These are phyloP conservation scores for Flagelloscypha sp. DNA, from an alignment of 768 basidiomycete species.

Conservation along the genomic window DNA sequence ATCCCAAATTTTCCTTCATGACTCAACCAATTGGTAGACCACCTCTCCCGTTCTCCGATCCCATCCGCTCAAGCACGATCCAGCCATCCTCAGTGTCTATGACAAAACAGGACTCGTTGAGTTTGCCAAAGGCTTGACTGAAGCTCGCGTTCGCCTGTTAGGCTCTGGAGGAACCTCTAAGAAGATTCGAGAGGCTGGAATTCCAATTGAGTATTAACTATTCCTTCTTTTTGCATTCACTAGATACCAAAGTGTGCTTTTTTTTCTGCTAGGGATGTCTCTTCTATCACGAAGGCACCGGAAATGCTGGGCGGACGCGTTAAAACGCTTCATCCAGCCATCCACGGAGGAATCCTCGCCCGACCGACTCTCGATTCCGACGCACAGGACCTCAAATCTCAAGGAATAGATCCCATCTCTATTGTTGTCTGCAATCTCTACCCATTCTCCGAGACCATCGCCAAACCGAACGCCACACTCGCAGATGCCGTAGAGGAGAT, in stretches of 20 bases:
- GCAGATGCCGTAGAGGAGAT: conserved; percentile 94
- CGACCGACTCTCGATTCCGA: conserved; percentile 88
- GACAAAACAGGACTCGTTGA: conserved; percentile 89
- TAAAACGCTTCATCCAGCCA: conserved; percentile 95
- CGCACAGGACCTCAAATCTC: conserved; percentile 72
- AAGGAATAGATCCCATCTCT: conserved; percentile 85
- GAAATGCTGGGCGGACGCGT: conserved; percentile 99
- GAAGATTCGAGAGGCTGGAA: conserved; percentile 89
- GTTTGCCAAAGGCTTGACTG: conserved; percentile 76
- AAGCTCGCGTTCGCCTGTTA: conserved; percentile 77
- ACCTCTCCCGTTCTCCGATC: neutral
- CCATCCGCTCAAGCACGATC: conserved; percentile 8
- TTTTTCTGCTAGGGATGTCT: conserved; percentile 69
- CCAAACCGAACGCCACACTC: conserved; percentile 82
- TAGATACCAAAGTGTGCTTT: conserved; percentile 1
- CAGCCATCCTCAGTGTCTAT: conserved; percentile 91
- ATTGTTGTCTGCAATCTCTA: conserved; percentile 99
- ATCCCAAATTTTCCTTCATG: too few species aligned
- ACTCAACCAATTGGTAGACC: conserved; percentile 19
- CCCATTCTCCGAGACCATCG: conserved; percentile 88
- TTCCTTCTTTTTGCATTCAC: conserved; percentile 1
- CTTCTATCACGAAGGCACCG: conserved; percentile 93
- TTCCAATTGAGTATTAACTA: conserved; percentile 74
- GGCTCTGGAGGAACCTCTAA: conserved; percentile 98
- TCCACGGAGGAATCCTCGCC: conserved; percentile 96